Conservation (phyloP, 495 filamentous ascomycete genomes). For the Melanomma pulvis-pyrius region DNA sequence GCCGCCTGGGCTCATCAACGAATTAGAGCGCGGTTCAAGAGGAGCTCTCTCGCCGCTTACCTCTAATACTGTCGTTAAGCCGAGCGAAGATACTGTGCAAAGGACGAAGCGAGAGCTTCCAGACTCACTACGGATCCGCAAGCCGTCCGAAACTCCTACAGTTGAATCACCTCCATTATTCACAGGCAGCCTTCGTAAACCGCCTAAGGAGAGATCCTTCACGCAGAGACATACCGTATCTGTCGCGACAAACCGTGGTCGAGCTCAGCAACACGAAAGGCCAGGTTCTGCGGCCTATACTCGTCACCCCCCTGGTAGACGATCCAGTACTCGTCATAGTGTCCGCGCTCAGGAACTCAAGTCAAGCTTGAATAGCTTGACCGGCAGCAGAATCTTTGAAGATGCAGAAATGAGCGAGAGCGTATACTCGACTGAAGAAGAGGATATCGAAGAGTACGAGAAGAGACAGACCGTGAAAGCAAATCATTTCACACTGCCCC, state of each 20-base stretch:
- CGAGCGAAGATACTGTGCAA: not conserved
- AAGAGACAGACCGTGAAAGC: slow-evolving; percentile 13
- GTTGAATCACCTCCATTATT: not conserved
- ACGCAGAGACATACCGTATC: slow-evolving; percentile 1
- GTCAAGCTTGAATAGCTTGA: slow-evolving; percentile 17
- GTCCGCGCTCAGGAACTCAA: slow-evolving; percentile 15
- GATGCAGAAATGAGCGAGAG: slow-evolving; percentile 31
- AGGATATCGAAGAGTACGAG: slow-evolving; percentile 16
- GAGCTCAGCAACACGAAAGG: slow-evolving; percentile 7
- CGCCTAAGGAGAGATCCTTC: not conserved
- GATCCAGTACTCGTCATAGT: slow-evolving; percentile 12
- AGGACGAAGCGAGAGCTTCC: not conserved
- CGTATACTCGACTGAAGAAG: slow-evolving; percentile 22
- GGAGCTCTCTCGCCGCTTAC: not conserved
- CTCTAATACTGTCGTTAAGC: not conserved
- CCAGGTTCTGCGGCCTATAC: slow-evolving; percentile 16
- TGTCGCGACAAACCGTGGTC: not conserved
- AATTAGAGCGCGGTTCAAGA: not conserved
- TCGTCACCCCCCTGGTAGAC: not conserved
- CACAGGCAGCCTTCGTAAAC: slow-evolving; percentile 24
- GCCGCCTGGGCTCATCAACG: not conserved
- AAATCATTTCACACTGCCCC: slow-evolving; percentile 20
- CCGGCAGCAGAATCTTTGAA: slow-evolving; percentile 23
- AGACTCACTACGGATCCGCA: slow-evolving; percentile 17
- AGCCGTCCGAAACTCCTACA: slow-evolving; percentile 15